A percentile compares a stretch with the other conserved stretches of the same genome.
Conservation (phyloP, 306 rosid genomes). For the Glycine latifolia region DNA sequence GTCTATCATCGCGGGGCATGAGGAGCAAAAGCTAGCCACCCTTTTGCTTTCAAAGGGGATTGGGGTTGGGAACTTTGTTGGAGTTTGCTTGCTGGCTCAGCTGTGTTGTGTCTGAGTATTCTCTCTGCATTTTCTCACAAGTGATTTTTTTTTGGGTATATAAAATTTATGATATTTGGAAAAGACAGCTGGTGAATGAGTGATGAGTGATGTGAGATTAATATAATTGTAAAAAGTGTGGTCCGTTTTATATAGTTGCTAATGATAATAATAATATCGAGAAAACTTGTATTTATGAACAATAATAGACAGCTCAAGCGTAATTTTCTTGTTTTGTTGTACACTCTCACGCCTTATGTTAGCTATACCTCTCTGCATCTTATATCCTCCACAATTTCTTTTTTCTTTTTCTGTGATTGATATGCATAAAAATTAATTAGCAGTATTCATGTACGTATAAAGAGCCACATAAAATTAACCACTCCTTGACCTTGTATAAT, state of each 20-base stretch:
- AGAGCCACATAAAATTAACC: slow-evolving; percentile 14
- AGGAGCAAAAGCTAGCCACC: slow-evolving; percentile 27
- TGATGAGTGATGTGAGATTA: slow-evolving; percentile 44
- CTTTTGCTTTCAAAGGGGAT: slow-evolving; percentile 45
- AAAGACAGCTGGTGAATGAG: slow-evolving; percentile 45
- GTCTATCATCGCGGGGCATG: slow-evolving; percentile 40
- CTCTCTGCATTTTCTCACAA: slow-evolving; percentile 16
- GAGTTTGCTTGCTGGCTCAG: slow-evolving; percentile 22
- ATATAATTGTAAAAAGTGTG: slow-evolving; percentile 43
- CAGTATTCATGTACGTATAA: neutral
- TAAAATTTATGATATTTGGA: neutral
- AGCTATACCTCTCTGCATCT: slow-evolving; percentile 19
- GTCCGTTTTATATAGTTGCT: slow-evolving; percentile 28
- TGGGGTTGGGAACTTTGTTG: neutral
- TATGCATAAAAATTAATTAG: neutral
- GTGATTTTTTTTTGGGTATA: slow-evolving; percentile 8
- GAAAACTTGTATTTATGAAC: neutral
- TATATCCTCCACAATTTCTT: slow-evolving; percentile 11
- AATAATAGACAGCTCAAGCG: slow-evolving; percentile 39
- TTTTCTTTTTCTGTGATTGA: neutral
- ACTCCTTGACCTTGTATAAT: neutral
- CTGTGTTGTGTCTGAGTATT: slow-evolving; percentile 5
- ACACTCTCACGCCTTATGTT: slow-evolving; percentile 39
- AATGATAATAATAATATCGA: neutral
- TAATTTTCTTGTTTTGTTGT: slow-evolving; percentile 38